Conservation (phyloP, 176 grass and related monocot genomes). For the Raddia distichophylla region DNA sequence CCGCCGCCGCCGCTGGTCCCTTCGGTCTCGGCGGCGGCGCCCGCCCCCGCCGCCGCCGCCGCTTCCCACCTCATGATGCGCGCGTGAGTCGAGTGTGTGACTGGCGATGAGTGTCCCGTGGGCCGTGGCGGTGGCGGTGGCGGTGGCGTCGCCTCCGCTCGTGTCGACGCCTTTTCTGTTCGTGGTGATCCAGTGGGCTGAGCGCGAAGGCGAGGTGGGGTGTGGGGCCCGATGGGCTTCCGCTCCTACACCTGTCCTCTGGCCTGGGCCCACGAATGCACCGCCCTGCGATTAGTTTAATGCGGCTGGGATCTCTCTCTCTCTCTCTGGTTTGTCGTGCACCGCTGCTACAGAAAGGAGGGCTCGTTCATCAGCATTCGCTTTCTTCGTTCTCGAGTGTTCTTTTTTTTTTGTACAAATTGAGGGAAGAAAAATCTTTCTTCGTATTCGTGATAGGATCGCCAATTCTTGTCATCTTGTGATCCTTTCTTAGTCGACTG, state of each 20-base stretch:
- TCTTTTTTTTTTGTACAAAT: too few species aligned
- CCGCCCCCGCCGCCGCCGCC: not conserved
- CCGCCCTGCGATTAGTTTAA: not conserved
- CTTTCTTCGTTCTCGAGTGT: too few species aligned
- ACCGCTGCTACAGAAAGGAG: too few species aligned
- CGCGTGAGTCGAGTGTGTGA: not conserved
- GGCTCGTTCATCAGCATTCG: too few species aligned
- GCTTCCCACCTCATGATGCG: slow-evolving; percentile 33
- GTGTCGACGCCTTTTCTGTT: not conserved
- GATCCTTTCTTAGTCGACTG: too few species aligned
- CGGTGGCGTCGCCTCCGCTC: not conserved
- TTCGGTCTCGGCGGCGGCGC: not conserved
- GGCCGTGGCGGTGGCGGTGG: too few species aligned
- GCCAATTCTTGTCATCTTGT: too few species aligned
- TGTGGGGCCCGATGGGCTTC: not conserved
- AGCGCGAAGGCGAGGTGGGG: not conserved
- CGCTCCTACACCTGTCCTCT: not conserved
- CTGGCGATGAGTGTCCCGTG: not conserved
- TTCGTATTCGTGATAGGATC: too few species aligned
- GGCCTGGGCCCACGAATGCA: not conserved
- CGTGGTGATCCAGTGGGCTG: not conserved
- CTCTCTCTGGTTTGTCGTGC: not conserved
- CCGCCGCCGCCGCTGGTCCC: not conserved
- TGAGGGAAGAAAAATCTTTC: too few species aligned
- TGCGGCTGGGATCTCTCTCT: not conserved